These are phyloP conservation scores for Vigna hirtella DNA, from an alignment of 306 rosid species.

Conservation along the genomic window DNA sequence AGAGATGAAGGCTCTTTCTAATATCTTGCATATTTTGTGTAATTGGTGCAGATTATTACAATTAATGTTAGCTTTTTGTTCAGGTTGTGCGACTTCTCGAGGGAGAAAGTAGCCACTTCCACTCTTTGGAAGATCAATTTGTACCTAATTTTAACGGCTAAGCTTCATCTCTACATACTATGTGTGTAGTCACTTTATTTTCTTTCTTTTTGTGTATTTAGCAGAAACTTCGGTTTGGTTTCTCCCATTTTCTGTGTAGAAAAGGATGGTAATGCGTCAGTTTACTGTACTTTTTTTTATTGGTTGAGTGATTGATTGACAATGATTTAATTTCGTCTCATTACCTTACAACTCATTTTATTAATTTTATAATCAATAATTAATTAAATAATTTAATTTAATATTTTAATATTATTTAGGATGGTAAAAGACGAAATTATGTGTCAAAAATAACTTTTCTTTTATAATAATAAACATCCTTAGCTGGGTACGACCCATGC, in stretches of 20 bases:
- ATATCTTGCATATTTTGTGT: neutral
- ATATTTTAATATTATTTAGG: too few relatives aligned
- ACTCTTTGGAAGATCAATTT: constrained; percentile 56
- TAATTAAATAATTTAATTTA: too few relatives aligned
- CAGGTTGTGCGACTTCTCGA: constrained; percentile 88
- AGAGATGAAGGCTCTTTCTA: too few relatives aligned
- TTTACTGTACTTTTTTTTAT: neutral
- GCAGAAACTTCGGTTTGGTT: constrained; percentile 11
- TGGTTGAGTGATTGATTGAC: neutral
- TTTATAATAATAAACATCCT: too few relatives aligned
- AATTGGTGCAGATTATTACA: constrained; percentile 20
- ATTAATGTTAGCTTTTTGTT: constrained; percentile 15
- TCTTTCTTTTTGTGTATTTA: neutral
- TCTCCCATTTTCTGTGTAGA: constrained; percentile 7
- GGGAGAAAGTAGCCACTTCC: constrained; percentile 67
- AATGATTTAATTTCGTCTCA: too few relatives aligned
- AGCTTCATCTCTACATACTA: neutral
- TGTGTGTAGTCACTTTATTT: neutral
- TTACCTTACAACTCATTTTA: too few relatives aligned
- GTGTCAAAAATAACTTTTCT: too few relatives aligned
- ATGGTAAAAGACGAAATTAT: too few relatives aligned
- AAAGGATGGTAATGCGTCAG: neutral
- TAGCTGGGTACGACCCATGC: neutral
- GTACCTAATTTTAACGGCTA: constrained; percentile 42
- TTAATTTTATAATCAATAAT: too few relatives aligned